Base-by-base conservation (phyloP, 345 rosid species). In the Cardamine resedifolia region DNA sequence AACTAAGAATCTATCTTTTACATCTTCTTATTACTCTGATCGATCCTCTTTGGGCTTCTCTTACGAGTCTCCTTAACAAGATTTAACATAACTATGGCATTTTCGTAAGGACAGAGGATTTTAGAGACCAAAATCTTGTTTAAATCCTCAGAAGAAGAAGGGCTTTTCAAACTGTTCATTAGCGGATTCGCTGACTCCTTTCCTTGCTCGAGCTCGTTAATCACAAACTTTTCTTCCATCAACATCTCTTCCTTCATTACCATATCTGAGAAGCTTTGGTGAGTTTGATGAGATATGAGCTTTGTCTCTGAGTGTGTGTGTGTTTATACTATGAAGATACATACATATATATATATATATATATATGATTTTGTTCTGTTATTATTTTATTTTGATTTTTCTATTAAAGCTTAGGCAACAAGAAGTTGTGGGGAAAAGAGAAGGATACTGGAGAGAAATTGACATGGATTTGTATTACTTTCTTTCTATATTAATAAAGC, bases 161-260 rank as follows among this genome's bases (percentile, higher is more conserved):
- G 72, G 48, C 39, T 66, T 48, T 81, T 84, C 44, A 85, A 81
- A 34, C 61, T 74, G 28, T 63, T 59, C 67, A 68, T 71, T 6
- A 92, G 85, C 81, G 65, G 82, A 61, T 76, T 61, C 1, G 90
- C 84, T 5, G 83, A 76, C 52, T 85, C 82, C 65, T 64, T 87
- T 51, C 98, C 96, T 21, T 78, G 81, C 15, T 57, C 71, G 16
- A 92, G 83, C 83, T 88, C 92, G 33, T 39, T 79, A 19, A 84
- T 58, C 45, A 88, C 86, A 61, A 15, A 68, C 67, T 60, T 81
- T 51, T 71, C 81, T 79, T 81, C 89, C 82, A 9, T 33, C 6
- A 53, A 16, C 70, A 53, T 75, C 53, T 74, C 64, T 31, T 43
- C 63, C 36, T 44, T 72, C 57, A 6, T 21, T 63, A 33, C 6